Conservation (phyloP, 257 asterid species). For the Craterostigma plantagineum region DNA sequence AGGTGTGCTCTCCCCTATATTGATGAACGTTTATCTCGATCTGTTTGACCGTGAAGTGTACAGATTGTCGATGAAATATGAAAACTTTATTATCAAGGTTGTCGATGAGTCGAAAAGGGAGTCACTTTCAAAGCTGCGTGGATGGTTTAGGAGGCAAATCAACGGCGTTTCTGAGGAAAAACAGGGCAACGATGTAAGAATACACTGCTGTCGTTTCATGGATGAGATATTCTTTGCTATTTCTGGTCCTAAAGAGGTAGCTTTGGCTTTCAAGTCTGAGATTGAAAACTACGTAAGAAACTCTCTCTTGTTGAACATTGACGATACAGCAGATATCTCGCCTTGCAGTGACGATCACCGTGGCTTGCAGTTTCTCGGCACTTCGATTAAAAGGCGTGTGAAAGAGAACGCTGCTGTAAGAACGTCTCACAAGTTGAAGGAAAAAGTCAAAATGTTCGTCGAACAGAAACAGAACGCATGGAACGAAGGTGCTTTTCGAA, state of each 20-base stretch:
- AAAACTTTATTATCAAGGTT: conserved; percentile 26
- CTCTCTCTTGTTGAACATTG: conserved; percentile 40
- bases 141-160: conserved; percentile 89
- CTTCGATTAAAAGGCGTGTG: conserved; percentile 31
- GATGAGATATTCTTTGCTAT: conserved; percentile 70
- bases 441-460: conserved; percentile 45
- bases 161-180: conserved; percentile 12
- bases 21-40: conserved; percentile 78
- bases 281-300: conserved; percentile 35
- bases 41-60: conserved; percentile 61
- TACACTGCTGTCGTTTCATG: conserved; percentile 80
- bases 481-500: conserved; percentile 54
- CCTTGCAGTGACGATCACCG: conserved; percentile 25
- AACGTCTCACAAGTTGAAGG: conserved; percentile 78
- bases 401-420: conserved; percentile 49
- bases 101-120: conserved; percentile 20
- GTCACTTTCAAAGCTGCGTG: conserved; percentile 44
- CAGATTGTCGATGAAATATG: conserved; percentile 69
- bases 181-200: conserved; percentile 23
- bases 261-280: conserved; percentile 42
- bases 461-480: conserved; percentile 66
- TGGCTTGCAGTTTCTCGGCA: conserved; percentile 65
- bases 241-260: conserved; percentile 61
- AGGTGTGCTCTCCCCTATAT: conserved; percentile 78
- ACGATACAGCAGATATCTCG: conserved; percentile 23